Conservation (phyloP, 352 stramenopile species). For the Globisporangium emineosum region DNA sequence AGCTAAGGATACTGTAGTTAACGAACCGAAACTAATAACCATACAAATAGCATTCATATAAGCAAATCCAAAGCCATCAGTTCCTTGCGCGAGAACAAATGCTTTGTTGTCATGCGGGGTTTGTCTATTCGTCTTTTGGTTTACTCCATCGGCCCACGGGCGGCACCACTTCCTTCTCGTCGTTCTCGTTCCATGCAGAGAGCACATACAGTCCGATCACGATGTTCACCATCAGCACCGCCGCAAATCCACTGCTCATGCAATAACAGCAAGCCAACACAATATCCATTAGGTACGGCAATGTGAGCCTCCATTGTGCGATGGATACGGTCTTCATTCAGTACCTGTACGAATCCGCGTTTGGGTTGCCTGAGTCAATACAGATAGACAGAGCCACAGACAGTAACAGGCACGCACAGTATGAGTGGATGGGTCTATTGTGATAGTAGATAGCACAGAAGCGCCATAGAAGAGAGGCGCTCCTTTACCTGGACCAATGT, state of each 20-base stretch:
- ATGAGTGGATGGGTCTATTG: background rate
- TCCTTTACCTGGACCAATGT: slow-evolving; percentile 40
- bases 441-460: background rate
- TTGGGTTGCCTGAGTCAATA: slow-evolving; percentile 29
- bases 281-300: background rate
- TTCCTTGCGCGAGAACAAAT: too few relatives aligned
- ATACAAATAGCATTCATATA: background rate
- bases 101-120: too few relatives aligned
- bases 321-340: background rate
- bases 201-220: slow-evolving; percentile 78
- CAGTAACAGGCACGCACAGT: background rate
- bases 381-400: background rate
- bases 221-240: slow-evolving; percentile 73
- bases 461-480: background rate
- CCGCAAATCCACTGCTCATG: slow-evolving; percentile 52
- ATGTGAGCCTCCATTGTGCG: too few relatives aligned
- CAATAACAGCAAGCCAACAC: background rate
- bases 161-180: slow-evolving; percentile 45
- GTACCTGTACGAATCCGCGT: slow-evolving; percentile 71
- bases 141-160: slow-evolving; percentile 59
- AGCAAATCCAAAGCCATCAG: background rate
- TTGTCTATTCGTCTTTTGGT: slow-evolving; percentile 40
- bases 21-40: background rate
- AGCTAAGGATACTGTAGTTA: background rate
- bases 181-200: slow-evolving; percentile 63